Evolutionary conservation across 495 filamentous ascomycete genomes (phyloP).

Genomic region (Neohortaea acidophila): DNA sequence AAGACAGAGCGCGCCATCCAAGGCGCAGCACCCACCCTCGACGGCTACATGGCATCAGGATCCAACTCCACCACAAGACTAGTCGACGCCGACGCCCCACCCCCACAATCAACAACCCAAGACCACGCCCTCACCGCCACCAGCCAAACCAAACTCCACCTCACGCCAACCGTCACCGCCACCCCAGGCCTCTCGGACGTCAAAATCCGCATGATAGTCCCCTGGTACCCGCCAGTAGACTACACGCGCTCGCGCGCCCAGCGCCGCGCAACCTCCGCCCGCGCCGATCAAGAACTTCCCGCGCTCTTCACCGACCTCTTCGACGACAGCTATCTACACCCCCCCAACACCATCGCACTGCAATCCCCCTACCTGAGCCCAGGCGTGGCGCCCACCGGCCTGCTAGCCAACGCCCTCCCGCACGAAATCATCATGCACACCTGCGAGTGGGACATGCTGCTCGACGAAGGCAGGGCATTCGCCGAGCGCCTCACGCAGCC

Average conservation of each 20-base stretch:
- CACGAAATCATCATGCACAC: conserved; percentile 56
- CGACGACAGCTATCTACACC: conserved; percentile 64
- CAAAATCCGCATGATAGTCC: conserved; percentile 40
- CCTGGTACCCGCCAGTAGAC: conserved; percentile 77
- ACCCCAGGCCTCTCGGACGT: background rate
- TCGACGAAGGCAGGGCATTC: conserved; percentile 59
- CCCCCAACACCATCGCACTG: conserved; percentile 33
- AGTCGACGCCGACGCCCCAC: conserved; percentile 1
- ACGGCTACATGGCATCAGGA: background rate
- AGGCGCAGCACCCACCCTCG: background rate
- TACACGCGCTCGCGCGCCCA: conserved; percentile 60
- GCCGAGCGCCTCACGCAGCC: conserved; percentile 40
- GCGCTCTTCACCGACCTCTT: conserved; percentile 68
- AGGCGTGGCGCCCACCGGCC: conserved; percentile 40
- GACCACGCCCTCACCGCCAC: background rate
- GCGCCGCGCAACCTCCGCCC: conserved; percentile 47
- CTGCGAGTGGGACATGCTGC: conserved; percentile 86
- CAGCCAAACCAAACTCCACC: background rate
- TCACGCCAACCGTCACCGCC: background rate
- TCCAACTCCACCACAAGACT: conserved; percentile 9
- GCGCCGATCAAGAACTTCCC: conserved; percentile 59
- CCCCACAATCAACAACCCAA: no score
- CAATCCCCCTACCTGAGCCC: conserved; percentile 48
- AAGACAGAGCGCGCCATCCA: background rate
- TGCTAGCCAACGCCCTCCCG: conserved; percentile 38